Percentiles rank a stretch among this genome's conserved stretches.
Conservation (phyloP, 768 basidiomycete genomes). For the Phanerodontia chrysosporium region DNA sequence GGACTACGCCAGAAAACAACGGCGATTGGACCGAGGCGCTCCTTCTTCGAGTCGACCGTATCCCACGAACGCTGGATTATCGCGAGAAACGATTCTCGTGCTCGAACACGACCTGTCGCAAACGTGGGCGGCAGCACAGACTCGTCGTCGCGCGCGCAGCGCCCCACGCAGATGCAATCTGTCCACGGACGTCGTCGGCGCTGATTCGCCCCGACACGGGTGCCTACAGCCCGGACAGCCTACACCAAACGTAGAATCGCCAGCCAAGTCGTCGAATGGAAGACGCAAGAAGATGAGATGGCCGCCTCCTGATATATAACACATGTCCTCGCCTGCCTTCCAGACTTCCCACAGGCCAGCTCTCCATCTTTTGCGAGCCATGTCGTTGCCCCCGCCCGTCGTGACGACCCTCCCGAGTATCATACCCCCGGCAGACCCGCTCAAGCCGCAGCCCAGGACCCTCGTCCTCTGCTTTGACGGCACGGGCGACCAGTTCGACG, state of each 20-base stretch:
- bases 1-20: too few relatives aligned
- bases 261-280: not conserved
- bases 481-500: constrained; percentile 60
- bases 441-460: constrained; percentile 24
- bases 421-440: not conserved
- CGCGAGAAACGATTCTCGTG: too few relatives aligned
- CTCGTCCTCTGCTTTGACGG: constrained; percentile 71
- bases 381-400: not conserved
- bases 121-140: not conserved
- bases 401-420: not conserved
- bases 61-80: not conserved
- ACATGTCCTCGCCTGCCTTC: not conserved
- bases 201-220: not conserved
- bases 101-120: too few relatives aligned
- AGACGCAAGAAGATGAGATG: not conserved
- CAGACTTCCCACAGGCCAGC: not conserved
- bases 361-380: not conserved
- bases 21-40: too few relatives aligned
- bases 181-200: not conserved
- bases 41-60: too few relatives aligned
- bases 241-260: not conserved
- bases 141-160: not conserved
- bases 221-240: not conserved
- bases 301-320: not conserved
- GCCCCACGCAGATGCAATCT: not conserved